phyloP scores from a whole-genome alignment of 176 grass and related monocot genomes.

The Alopecurus myosuroides region DNA sequence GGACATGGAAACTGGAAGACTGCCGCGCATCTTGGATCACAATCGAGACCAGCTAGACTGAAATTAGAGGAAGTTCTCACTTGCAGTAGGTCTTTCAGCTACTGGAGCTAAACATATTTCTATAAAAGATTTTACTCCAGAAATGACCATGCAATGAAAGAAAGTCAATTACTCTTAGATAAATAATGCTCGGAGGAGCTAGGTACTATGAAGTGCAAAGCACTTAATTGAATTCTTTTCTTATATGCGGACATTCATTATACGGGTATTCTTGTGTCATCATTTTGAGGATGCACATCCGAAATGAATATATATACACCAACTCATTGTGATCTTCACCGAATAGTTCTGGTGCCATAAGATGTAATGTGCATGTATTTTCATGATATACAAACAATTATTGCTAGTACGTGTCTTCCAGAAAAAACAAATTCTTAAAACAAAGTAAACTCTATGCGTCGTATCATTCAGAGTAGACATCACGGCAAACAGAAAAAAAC shows the following conservation, averaged over 20 bases:
- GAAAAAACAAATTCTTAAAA: background rate
- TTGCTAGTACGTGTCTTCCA: background rate
- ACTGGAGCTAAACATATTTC: too few relatives aligned
- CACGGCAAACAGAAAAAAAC: background rate
- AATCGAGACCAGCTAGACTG: too few relatives aligned
- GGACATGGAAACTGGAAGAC: background rate
- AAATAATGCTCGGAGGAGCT: too few relatives aligned
- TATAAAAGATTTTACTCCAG: too few relatives aligned
- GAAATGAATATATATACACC: constrained; percentile 53
- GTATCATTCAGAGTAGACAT: background rate
- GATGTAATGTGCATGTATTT: constrained; percentile 40
- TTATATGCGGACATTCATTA: constrained; percentile 45
- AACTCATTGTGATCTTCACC: constrained; percentile 44
- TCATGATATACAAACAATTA: background rate
- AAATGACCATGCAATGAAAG: too few relatives aligned
- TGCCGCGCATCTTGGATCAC: too few relatives aligned
- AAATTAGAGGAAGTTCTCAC: too few relatives aligned
- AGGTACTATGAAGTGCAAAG: too few relatives aligned
- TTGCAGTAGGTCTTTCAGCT: too few relatives aligned
- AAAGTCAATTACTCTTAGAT: too few relatives aligned
- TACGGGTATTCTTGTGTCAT: constrained; percentile 49
- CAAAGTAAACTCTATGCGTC: background rate
- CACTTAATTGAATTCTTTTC: background rate
- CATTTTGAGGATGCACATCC: constrained; percentile 55
- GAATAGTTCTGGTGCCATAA: constrained; percentile 51